Percentiles rank a stretch among this genome's conserved stretches.
These are phyloP conservation scores for Discostella stelligeroides DNA, from an alignment of 108 stramenopile species.

Conservation along the genomic window DNA sequence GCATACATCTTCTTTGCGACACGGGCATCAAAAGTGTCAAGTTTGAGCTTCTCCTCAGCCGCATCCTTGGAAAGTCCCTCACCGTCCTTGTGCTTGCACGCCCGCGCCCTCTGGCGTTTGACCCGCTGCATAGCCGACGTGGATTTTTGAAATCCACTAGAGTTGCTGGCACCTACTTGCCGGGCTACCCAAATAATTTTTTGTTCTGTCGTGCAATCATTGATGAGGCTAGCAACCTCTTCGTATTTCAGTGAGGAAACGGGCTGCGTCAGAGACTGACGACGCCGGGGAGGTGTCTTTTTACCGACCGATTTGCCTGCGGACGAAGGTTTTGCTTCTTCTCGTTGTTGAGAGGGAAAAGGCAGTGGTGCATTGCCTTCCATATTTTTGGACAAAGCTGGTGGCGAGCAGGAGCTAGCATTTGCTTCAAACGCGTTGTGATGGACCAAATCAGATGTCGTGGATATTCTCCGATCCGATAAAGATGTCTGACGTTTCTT, in stretches of 20 bases:
- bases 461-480: no score
- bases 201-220: conserved; percentile 56
- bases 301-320: conserved; percentile 7
- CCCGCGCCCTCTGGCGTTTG: conserved; percentile 79
- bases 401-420: not conserved
- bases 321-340: conserved; percentile 3
- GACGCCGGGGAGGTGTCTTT: conserved; percentile 8
- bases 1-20: conserved; percentile 73
- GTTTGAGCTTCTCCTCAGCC: conserved; percentile 53
- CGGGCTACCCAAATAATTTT: conserved; percentile 62
- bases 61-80: conserved; percentile 10
- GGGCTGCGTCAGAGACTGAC: not conserved
- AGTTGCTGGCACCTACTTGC: conserved; percentile 63
- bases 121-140: conserved; percentile 72
- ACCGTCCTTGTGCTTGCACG: conserved; percentile 46
- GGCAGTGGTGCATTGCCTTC: not conserved
- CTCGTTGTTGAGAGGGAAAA: conserved; percentile 3
- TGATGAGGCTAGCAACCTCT: conserved; percentile 38
- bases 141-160: conserved; percentile 76
- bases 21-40: conserved; percentile 67
- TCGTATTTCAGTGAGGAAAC: conserved; percentile 27
- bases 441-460: not conserved
- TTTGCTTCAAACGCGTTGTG: not conserved
- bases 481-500: no score
- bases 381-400: not conserved